Percentiles rank a stretch among this genome's conserved stretches.
These are phyloP conservation scores for Boletus subcaerulescens DNA, from an alignment of 768 basidiomycete species.

Conservation along the genomic window DNA sequence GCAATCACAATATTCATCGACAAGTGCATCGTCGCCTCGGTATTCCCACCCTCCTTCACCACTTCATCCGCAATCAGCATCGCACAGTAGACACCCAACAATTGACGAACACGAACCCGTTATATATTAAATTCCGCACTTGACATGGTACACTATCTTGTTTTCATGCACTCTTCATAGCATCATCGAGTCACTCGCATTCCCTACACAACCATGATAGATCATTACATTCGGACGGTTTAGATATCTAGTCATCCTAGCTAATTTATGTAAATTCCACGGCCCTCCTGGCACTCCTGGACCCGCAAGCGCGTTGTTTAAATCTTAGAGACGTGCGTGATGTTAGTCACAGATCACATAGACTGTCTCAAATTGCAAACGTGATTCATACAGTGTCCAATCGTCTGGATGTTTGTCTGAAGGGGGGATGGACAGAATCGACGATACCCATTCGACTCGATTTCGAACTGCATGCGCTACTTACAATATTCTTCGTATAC, in stretches of 20 bases:
- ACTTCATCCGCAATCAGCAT: constrained; percentile 22
- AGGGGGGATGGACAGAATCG: too few species aligned
- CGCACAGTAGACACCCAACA: constrained; percentile 32
- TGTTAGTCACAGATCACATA: too few species aligned
- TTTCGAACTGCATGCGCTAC: too few species aligned
- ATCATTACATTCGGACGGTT: neutral
- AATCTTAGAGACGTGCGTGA: too few species aligned
- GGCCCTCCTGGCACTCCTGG: too few species aligned
- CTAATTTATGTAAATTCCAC: neutral
- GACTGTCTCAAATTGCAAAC: neutral
- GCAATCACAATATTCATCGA: constrained; percentile 32
- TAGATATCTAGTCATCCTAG: neutral
- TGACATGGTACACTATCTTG: neutral
- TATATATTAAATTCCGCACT: constrained; percentile 12
- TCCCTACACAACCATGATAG: constrained; percentile 21
- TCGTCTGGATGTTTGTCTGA: neutral
- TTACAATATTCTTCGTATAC: too few species aligned
- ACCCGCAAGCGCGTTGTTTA: too few species aligned
- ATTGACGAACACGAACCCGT: constrained; percentile 27
- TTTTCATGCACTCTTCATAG: constrained; percentile 4
- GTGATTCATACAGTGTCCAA: neutral
- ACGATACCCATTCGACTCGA: too few species aligned
- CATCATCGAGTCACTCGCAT: constrained; percentile 1
- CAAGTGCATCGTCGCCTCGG: constrained; percentile 29
- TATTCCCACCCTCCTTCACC: constrained; percentile 33